Conservation (phyloP, 192 early-diverging fungal species). For the Pilobolus umbonatus region DNA sequence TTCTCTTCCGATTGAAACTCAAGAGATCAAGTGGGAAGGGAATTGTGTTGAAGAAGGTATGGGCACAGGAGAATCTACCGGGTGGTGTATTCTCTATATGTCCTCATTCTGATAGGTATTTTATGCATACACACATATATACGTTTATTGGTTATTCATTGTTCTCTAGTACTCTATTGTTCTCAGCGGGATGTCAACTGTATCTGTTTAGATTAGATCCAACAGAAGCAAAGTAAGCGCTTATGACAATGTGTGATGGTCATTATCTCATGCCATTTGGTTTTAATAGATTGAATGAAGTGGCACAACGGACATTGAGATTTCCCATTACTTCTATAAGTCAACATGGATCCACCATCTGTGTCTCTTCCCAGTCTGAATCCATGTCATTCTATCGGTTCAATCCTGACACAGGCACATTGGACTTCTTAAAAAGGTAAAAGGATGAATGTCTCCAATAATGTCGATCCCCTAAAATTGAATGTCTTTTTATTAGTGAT, state of each 20-base stretch:
- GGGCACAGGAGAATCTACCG: slow-evolving; percentile 18
- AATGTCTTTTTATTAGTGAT: slow-evolving; percentile 6
- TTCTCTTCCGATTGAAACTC: slow-evolving; percentile 22
- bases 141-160: too few relatives aligned
- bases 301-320: slow-evolving; percentile 13
- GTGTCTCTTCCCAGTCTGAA: slow-evolving; percentile 19
- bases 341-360: slow-evolving; percentile 2
- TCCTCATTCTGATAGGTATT: slow-evolving; percentile 24
- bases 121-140: not conserved
- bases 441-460: not conserved
- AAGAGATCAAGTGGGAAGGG: not conserved
- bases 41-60: slow-evolving; percentile 14
- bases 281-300: slow-evolving; percentile 16
- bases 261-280: too few relatives aligned
- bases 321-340: slow-evolving; percentile 27
- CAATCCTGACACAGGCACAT: slow-evolving; percentile 1
- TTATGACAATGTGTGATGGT: not conserved
- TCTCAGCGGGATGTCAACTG: slow-evolving; percentile 16
- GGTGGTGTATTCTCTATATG: slow-evolving; percentile 23
- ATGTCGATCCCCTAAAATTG: not conserved
- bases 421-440: slow-evolving; percentile 17
- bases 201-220: slow-evolving; percentile 22
- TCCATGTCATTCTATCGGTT: slow-evolving; percentile 22
- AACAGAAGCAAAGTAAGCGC: slow-evolving; percentile 18
- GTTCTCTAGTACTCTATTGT: slow-evolving; percentile 11